Base-by-base conservation (phyloP, 1,139 yeast species). In the Eremothecium cymbalariae region DNA sequence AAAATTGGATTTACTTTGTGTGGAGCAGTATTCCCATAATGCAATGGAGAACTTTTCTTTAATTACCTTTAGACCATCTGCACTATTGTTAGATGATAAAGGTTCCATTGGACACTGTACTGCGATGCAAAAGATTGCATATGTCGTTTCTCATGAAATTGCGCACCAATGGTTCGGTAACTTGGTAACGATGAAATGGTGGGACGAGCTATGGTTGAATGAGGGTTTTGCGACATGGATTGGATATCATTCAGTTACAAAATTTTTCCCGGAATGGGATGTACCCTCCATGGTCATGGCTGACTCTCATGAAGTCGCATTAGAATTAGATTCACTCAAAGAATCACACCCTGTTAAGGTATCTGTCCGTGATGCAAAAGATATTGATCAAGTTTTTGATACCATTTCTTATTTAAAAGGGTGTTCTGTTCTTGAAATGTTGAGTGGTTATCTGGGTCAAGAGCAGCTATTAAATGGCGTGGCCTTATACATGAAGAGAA, bases 81-180 rank as follows among this genome's bases (percentile, higher is more conserved):
- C 81, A 27, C 63, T 81, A 41, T 63, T 80, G 44, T 70, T 66
- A 47, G 82, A 78, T 38, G 79, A 74, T 41, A 32, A 32, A 4
- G 31, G 69, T 77, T 18, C 72, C 71, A 42, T 63, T 72, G 24
- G 60, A 65, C 33, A 71, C 73, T 45, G 73, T 69, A 30, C 46
- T 5, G 38, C 51, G n/a, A 41, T 53, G 55, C 76, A 75, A 53
- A 70, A 80, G 50, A 86, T 80, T 18, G 77, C 83, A n/a, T 81
- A 79, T 48, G 88, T 80, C 26, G 79, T 80, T 37, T 78, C 78
- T 51, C 90, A 80, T 61, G 90, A 80, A 58, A 65, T 80, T 61
- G 90, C 88, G 18, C 90, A 80, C 55, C 88, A 80, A 61, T 80
- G 88, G 88, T 80, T 80, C 52, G 90, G 90, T 42, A 76, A 80